These are phyloP conservation scores for Plasmodium malariae DNA, from an alignment of 169 alveolate genomes.

Conservation along the genomic window DNA sequence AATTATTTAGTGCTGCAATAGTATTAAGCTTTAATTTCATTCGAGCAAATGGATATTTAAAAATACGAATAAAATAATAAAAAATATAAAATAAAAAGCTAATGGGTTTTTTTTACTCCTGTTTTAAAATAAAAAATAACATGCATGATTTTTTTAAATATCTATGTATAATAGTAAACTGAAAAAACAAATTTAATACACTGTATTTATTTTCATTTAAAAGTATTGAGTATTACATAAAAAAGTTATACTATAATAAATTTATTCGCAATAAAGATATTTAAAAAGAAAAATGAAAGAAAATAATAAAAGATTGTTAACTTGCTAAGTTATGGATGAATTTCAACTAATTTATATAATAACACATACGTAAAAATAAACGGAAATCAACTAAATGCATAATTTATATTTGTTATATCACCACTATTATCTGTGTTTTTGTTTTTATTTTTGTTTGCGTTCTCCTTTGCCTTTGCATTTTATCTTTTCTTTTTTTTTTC, in stretches of 20 bases:
- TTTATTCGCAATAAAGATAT: conserved; percentile 12
- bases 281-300: conserved; percentile 27
- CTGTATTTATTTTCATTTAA: conserved; percentile 29
- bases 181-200: conserved; percentile 31
- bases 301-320: neutral
- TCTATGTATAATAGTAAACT: neutral
- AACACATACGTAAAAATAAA: conserved; percentile 41
- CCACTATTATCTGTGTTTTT: too few species aligned
- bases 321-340: conserved; percentile 21
- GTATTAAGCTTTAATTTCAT: neutral
- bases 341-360: conserved; percentile 25
- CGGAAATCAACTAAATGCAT: conserved; percentile 6
- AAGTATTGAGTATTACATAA: conserved; percentile 18
- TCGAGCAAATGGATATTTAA: neutral
- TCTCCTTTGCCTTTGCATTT: too few species aligned
- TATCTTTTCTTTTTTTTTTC: too few species aligned
- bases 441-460: too few species aligned
- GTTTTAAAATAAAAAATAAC: neutral
- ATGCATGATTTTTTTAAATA: conserved; percentile 4
- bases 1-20: neutral
- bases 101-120: neutral
- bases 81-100: neutral
- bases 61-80: neutral
- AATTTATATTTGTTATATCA: conserved; percentile 22
- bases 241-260: neutral